Conservation (phyloP, 345 rosid species). For the Eucalyptus erythrocorys region DNA sequence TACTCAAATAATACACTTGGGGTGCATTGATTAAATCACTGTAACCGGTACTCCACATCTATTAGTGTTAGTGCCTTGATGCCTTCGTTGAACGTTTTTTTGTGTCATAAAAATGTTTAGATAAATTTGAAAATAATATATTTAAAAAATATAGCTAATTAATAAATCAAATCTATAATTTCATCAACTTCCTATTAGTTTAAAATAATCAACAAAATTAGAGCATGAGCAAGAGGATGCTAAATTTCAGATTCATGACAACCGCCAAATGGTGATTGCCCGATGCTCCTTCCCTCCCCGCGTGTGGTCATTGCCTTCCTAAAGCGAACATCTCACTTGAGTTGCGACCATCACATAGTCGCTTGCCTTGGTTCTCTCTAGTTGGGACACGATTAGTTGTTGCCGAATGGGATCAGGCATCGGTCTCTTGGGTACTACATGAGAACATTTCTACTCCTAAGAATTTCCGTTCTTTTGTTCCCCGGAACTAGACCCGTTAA, state of each 20-base stretch:
- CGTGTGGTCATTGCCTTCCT: background rate
- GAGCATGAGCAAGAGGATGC: background rate
- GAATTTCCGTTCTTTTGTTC: too few relatives aligned
- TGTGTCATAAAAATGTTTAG: background rate
- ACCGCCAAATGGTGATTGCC: background rate
- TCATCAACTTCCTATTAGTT: background rate
- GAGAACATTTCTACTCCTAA: too few relatives aligned
- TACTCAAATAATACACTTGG: background rate
- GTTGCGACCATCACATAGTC: background rate
- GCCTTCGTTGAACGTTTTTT: rapidly evolving
- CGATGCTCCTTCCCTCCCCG: background rate
- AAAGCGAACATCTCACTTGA: background rate
- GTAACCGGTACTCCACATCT: rapidly evolving
- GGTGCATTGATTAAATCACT: background rate
- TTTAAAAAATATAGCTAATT: rapidly evolving
- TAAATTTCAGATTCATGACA: background rate
- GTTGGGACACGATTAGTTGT: background rate
- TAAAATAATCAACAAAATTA: background rate
- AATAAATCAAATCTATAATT: background rate
- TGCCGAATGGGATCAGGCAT: background rate
- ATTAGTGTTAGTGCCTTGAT: background rate
- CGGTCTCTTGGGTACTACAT: too few relatives aligned
- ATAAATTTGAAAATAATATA: background rate
- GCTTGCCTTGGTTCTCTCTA: background rate
- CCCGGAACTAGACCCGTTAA: too few relatives aligned